phyloP scores from a whole-genome alignment of 257 asterid species.

The Solanum rostratum region DNA sequence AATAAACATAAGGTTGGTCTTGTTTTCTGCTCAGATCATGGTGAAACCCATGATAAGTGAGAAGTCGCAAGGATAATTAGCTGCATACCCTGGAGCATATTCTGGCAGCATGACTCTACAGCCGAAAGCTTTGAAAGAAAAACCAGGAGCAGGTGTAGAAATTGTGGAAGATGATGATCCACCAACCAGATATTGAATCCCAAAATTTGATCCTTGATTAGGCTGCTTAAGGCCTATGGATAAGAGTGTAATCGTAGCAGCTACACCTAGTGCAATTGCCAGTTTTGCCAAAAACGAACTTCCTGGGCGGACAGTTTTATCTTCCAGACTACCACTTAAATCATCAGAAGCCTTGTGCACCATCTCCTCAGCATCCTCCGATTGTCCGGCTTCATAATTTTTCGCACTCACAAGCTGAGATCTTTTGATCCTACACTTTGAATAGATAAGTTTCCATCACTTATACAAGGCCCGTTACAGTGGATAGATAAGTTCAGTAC shows the following conservation, averaged over 20 bases:
- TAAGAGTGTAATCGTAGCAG: constrained; percentile 47
- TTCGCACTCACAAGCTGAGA: constrained; percentile 27
- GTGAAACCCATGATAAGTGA: background rate
- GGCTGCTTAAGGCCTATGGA: constrained; percentile 34
- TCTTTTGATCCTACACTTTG: constrained; percentile 29
- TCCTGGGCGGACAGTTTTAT: constrained; percentile 14
- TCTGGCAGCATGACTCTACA: constrained; percentile 62
- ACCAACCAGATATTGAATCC: constrained; percentile 36
- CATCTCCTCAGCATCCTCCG: constrained; percentile 18
- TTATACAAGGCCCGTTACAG: background rate
- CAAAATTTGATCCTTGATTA: constrained; percentile 38
- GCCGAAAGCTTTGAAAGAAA: constrained; percentile 66
- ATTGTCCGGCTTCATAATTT: constrained; percentile 11
- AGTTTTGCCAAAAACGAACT: constrained; percentile 49
- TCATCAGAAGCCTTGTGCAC: constrained; percentile 15
- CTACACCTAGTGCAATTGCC: constrained; percentile 52
- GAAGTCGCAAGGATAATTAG: background rate
- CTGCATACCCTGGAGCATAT: constrained; percentile 65
- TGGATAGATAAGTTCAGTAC: background rate
- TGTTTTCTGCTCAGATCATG: background rate
- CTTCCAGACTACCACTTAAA: constrained; percentile 14
- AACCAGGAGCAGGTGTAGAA: constrained; percentile 33
- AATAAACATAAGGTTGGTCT: background rate
- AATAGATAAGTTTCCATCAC: background rate
- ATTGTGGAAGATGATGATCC: constrained; percentile 28